Percentiles rank a stretch among this genome's conserved stretches.
These are phyloP conservation scores for Leccinellum albellum DNA, from an alignment of 768 basidiomycete species.

Conservation along the genomic window DNA sequence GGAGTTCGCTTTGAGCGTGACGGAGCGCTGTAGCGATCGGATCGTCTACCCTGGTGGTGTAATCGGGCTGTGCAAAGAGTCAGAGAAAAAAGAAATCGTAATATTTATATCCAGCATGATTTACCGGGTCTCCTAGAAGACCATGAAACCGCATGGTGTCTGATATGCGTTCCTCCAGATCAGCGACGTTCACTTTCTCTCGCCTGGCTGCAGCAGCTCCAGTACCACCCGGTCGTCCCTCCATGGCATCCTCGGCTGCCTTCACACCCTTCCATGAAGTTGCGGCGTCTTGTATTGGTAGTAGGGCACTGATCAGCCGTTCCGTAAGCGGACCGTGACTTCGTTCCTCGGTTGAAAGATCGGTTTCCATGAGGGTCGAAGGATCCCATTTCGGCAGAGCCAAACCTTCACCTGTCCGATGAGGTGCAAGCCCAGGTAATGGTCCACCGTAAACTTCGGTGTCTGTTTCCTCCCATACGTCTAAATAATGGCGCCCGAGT, in stretches of 20 bases:
- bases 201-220: constrained; percentile 71
- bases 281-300: constrained; percentile 61
- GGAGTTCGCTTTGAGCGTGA: constrained; percentile 79
- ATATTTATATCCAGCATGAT: constrained; percentile 30
- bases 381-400: constrained; percentile 77
- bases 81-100: constrained; percentile 16
- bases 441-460: constrained; percentile 43
- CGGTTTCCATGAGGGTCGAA: constrained; percentile 69
- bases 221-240: constrained; percentile 75
- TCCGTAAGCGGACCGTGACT: constrained; percentile 89
- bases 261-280: constrained; percentile 73
- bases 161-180: constrained; percentile 69
- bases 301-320: constrained; percentile 68
- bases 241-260: constrained; percentile 82
- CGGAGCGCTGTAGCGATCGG: constrained; percentile 89
- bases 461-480: constrained; percentile 94
- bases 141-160: constrained; percentile 79
- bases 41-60: constrained; percentile 80
- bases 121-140: constrained; percentile 63
- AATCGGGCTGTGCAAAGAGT: constrained; percentile 56
- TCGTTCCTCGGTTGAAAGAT: constrained; percentile 66
- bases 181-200: constrained; percentile 75
- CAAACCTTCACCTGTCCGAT: constrained; percentile 30
- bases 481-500: constrained; percentile 80
- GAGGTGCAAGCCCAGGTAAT: constrained; percentile 38